Evolutionary conservation across 2,329 filamentous ascomycete species (phyloP).

Genomic region (Spiromastix sp.): DNA sequence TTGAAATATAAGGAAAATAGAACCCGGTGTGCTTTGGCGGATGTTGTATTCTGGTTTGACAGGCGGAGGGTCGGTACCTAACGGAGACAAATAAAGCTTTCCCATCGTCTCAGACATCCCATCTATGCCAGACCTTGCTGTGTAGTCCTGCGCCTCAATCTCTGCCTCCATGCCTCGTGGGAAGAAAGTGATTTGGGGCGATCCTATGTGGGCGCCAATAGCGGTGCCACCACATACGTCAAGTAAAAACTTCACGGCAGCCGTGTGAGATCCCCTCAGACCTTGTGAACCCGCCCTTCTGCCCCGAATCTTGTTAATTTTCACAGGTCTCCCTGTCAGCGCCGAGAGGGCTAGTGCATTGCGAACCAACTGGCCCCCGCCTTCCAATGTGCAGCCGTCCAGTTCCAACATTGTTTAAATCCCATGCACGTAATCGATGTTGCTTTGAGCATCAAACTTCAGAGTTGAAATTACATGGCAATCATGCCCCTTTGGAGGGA

Average conservation of each 20-base stretch:
- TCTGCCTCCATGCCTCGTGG: slow-evolving; percentile 11
- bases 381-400: slow-evolving; percentile 49
- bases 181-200: slow-evolving; percentile 24
- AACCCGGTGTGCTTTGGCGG: slow-evolving; percentile 40
- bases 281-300: slow-evolving; percentile 41
- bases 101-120: background rate
- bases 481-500: too few species aligned
- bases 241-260: slow-evolving; percentile 43
- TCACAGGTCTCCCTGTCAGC: slow-evolving; percentile 40
- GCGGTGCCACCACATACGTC: slow-evolving; percentile 37
- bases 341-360: slow-evolving; percentile 46
- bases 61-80: slow-evolving; percentile 4
- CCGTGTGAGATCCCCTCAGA: slow-evolving; percentile 48
- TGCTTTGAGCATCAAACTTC: too few species aligned
- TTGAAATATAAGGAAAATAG: slow-evolving; percentile 47
- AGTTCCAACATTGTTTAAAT: slow-evolving; percentile 29
- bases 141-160: background rate
- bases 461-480: too few species aligned
- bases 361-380: slow-evolving; percentile 51
- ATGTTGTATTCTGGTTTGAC: slow-evolving; percentile 29
- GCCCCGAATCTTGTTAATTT: slow-evolving; percentile 44
- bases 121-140: background rate
- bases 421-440: too few species aligned
- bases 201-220: slow-evolving; percentile 25
- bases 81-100: background rate